Base-by-base conservation (phyloP, 805 yeast genomes). In the Saturnispora dispora region DNA sequence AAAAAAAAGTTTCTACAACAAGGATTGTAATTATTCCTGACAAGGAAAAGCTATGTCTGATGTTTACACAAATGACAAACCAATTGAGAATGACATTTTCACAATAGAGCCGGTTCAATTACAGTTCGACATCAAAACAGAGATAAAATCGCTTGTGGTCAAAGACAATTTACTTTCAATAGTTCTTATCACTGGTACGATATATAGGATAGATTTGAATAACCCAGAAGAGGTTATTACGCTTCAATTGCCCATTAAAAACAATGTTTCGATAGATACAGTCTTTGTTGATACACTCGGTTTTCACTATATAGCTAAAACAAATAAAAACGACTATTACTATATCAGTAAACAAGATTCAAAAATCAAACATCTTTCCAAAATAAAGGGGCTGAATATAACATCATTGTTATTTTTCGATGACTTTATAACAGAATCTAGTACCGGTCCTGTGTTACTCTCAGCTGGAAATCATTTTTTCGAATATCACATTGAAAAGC, bases 121-220 rank as follows among this genome's bases (percentile, higher is more conserved):
- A 11, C 70, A 66, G 45, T 67, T 67, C 50, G 63, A 61, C 23
- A 49, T 67, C 7, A 53, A 57, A 22, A 53, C 63, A 2, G 46
- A 72, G 25, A 73, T 85, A 11, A 67, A 70, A 5, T 65, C 75
- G n/a, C 62, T 85, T 46, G 74, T 71, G 17, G 88, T 82, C 5
- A 66, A 73, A 22, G 71, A 73, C 53, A 84, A 85, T 58, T 65
- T 76, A 5, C 72, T 85, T 39, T 73, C 77, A 51, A 66, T 85
- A 45, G 78, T 82, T 0, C 68, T 81, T 51, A 69, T 68, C 46
- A 65, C 73, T 8, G 83, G 84, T 1, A 60, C 72, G 15, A 65
- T 85, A n/a, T 77, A 77, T 56, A 66, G 84, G n/a, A 83, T 86
- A 32, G 81, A 84, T 57, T 66, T 85, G 55, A 81, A 79, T 47